Conservation (phyloP, 2,329 filamentous ascomycete species). For the Talaromyces piceae region DNA sequence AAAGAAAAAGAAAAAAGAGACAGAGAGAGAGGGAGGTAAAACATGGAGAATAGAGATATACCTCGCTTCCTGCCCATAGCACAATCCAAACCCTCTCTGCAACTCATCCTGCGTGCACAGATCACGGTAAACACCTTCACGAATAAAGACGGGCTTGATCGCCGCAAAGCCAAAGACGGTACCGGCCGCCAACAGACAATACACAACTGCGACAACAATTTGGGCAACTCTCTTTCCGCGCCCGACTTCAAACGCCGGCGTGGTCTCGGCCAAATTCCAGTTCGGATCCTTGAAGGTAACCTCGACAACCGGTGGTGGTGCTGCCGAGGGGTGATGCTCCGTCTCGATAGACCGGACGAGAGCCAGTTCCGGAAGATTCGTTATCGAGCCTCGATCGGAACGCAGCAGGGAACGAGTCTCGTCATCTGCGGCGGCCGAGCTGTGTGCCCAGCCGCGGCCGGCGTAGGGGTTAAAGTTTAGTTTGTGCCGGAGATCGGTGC, state of each 20-base stretch:
- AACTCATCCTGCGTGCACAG: conserved; percentile 52
- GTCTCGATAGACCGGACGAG: conserved; percentile 11
- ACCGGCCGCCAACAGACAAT: conserved; percentile 70
- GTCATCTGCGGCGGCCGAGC: conserved; percentile 22
- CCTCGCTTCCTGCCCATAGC: conserved; percentile 52
- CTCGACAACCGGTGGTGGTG: conserved; percentile 4
- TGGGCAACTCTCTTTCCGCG: conserved; percentile 57
- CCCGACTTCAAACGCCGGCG: conserved; percentile 47
- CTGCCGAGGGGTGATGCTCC: conserved; percentile 4
- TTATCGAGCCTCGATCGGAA: conserved; percentile 15
- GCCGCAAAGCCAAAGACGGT: conserved; percentile 80
- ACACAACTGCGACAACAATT: conserved; percentile 60
- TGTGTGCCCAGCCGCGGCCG: conserved; percentile 31
- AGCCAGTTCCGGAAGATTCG: conserved; percentile 11
- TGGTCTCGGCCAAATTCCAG: conserved; percentile 21
- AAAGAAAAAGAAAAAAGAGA: background rate
- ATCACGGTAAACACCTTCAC: conserved; percentile 63
- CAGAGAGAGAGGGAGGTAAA: background rate
- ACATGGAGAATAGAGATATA: no score
- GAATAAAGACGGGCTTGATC: conserved; percentile 70
- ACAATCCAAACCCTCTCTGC: conserved; percentile 43
- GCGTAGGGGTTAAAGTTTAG: conserved; percentile 38
- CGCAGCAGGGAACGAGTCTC: conserved; percentile 19
- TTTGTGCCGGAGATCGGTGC: conserved; percentile 20
- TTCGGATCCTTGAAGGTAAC: conserved; percentile 14